These are phyloP conservation scores for Coemansia sp. DNA, from an alignment of 192 early-diverging fungal genomes.

Conservation along the genomic window DNA sequence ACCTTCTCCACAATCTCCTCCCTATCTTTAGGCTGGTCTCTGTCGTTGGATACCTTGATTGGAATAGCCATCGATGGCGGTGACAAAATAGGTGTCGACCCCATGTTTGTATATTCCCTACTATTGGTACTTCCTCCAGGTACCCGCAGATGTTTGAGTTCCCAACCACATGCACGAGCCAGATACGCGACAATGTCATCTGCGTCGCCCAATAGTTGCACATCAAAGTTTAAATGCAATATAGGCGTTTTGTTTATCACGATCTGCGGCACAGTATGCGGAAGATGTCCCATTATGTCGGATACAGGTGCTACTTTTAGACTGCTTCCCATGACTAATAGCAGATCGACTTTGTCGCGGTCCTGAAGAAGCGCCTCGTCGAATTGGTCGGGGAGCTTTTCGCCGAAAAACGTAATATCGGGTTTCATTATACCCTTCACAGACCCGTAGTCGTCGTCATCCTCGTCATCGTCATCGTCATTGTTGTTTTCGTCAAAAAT, in stretches of 20 bases:
- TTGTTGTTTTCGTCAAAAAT: slow-evolving; percentile 15
- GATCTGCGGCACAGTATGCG: slow-evolving; percentile 81
- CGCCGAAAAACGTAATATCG: slow-evolving; percentile 97
- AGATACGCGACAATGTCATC: slow-evolving; percentile 82
- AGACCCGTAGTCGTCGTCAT: slow-evolving; percentile 58
- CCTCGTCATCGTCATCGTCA: slow-evolving; percentile 46
- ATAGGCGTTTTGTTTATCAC: slow-evolving; percentile 91
- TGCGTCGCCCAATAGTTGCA: slow-evolving; percentile 82
- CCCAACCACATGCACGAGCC: slow-evolving; percentile 73
- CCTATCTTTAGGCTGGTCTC: background rate
- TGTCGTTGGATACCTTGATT: slow-evolving; percentile 5
- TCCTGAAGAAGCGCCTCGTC: slow-evolving; percentile 72
- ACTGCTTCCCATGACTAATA: slow-evolving; percentile 96
- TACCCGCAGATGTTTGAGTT: slow-evolving; percentile 64
- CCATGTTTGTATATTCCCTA: slow-evolving; percentile 27
- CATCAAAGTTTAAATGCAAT: slow-evolving; percentile 84
- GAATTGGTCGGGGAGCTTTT: slow-evolving; percentile 82
- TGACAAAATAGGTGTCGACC: slow-evolving; percentile 3
- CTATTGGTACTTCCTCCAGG: slow-evolving; percentile 58
- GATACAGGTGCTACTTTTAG: slow-evolving; percentile 94
- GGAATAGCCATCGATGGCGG: slow-evolving; percentile 13
- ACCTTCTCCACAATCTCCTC: slow-evolving; percentile 13
- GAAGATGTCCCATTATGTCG: slow-evolving; percentile 83
- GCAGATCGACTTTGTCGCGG: slow-evolving; percentile 73
- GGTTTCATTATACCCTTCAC: slow-evolving; percentile 81